Evolutionary conservation across 306 rosid genomes (phyloP).

Genomic region (Vigna nakashimae): DNA sequence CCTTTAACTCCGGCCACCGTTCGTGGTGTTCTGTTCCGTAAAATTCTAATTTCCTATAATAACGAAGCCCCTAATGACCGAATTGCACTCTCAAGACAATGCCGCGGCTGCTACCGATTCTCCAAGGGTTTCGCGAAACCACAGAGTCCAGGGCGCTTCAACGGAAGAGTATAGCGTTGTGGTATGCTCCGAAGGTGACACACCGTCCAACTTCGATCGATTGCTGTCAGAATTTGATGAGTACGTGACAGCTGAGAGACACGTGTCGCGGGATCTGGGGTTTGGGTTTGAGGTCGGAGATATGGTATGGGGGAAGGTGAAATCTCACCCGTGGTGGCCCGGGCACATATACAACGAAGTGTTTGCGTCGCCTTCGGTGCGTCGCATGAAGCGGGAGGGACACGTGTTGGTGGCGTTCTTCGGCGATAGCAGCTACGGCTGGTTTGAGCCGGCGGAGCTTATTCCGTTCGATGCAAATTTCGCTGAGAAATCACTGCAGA

Average conservation of each 20-base stretch:
- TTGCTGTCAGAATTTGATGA: constrained; percentile 79
- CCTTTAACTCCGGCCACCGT: neutral
- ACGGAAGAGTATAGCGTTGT: constrained; percentile 50
- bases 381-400: constrained; percentile 78
- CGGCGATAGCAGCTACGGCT: constrained; percentile 96
- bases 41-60: constrained; percentile 26
- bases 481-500: constrained; percentile 82
- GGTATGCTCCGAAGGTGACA: constrained; percentile 51
- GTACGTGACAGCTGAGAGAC: constrained; percentile 75
- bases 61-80: constrained; percentile 59
- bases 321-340: constrained; percentile 99
- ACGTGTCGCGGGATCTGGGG: constrained; percentile 42
- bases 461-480: constrained; percentile 76
- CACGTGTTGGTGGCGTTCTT: constrained; percentile 89
- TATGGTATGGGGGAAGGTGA: constrained; percentile 98
- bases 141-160: neutral
- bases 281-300: constrained; percentile 85
- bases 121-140: neutral
- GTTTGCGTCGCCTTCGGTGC: constrained; percentile 75
- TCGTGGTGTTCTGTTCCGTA: constrained; percentile 45
- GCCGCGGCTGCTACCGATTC: constrained; percentile 28
- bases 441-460: constrained; percentile 94
- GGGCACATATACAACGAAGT: constrained; percentile 86
- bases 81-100: constrained; percentile 45
- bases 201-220: constrained; percentile 26